These are phyloP conservation scores for Vicia faba DNA, from an alignment of 306 rosid species.

Conservation along the genomic window DNA sequence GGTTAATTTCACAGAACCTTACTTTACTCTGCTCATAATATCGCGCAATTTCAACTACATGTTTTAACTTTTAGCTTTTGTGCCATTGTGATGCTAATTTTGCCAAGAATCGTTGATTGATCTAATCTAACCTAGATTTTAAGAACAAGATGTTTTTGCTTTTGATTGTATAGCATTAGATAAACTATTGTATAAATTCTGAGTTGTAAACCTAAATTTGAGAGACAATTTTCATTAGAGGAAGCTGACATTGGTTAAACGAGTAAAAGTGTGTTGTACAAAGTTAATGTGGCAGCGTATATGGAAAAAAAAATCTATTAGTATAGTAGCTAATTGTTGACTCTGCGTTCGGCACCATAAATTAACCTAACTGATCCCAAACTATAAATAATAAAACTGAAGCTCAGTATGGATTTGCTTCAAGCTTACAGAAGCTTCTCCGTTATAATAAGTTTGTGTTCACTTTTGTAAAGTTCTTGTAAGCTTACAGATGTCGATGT, in stretches of 20 bases:
- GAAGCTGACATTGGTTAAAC: slow-evolving; percentile 7
- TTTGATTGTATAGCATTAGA: not conserved
- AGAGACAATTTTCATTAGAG: not conserved
- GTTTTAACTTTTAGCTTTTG: not conserved
- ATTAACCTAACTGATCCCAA: not conserved
- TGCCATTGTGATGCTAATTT: not conserved
- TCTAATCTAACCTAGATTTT: slow-evolving; percentile 30
- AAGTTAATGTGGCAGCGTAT: not conserved
- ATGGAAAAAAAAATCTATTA: not conserved
- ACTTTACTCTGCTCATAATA: not conserved
- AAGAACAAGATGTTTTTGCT: slow-evolving; percentile 6
- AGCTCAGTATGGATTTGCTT: not conserved
- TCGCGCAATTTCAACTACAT: not conserved
- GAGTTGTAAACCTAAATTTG: slow-evolving; percentile 4
- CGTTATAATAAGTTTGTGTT: not conserved
- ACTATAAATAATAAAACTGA: not conserved
- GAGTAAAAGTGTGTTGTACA: not conserved
- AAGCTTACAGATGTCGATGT: not conserved
- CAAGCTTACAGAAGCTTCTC: not conserved
- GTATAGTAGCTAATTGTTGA: slow-evolving; percentile 7
- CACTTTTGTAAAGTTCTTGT: not conserved
- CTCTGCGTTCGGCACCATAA: not conserved
- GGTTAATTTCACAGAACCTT: slow-evolving; percentile 54
- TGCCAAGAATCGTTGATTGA: slow-evolving; percentile 24
- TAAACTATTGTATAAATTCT: not conserved